A percentile compares a stretch with the other conserved stretches of the same genome.
phyloP scores from a whole-genome alignment of 257 asterid species.

The Striga asiatica region DNA sequence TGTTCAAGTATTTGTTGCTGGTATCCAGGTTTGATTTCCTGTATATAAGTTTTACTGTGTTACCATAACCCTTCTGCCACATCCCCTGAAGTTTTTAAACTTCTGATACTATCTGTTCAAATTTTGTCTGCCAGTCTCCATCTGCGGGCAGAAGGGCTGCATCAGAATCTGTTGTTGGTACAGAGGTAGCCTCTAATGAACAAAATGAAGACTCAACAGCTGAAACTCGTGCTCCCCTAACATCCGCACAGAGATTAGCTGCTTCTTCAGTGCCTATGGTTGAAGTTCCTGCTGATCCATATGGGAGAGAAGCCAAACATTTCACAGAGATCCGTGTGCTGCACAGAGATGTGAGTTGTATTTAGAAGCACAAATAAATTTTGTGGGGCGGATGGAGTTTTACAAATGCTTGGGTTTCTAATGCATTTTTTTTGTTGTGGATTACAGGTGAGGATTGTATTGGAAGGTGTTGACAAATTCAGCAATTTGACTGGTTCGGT shows the following conservation, averaged over 20 bases:
- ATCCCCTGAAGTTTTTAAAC: background rate
- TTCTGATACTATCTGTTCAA: background rate
- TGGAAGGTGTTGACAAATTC: slow-evolving; percentile 93
- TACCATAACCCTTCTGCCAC: background rate
- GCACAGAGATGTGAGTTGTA: slow-evolving; percentile 72
- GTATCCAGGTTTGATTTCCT: slow-evolving; percentile 98
- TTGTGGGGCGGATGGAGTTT: background rate
- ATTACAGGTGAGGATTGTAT: slow-evolving; percentile 79
- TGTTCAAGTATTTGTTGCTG: slow-evolving; percentile 88
- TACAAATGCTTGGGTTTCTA: background rate
- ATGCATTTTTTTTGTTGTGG: slow-evolving; percentile 12
- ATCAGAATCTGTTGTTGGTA: slow-evolving; percentile 32
- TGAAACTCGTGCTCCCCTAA: slow-evolving; percentile 54
- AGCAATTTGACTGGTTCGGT: slow-evolving; percentile 86
- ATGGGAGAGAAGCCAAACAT: slow-evolving; percentile 94
- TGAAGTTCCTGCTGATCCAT: slow-evolving; percentile 81
- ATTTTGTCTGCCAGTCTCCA: slow-evolving; percentile 53
- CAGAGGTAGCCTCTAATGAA: slow-evolving; percentile 40
- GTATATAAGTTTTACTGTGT: no score
- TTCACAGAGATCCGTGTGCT: slow-evolving; percentile 86
- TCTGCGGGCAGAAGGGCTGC: slow-evolving; percentile 80
- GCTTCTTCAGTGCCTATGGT: slow-evolving; percentile 43
- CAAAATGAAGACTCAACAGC: slow-evolving; percentile 57
- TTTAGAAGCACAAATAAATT: background rate
- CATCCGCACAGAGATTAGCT: slow-evolving; percentile 89